Conservation (phyloP, 306 rosid genomes). For the Quillaja saponaria region DNA sequence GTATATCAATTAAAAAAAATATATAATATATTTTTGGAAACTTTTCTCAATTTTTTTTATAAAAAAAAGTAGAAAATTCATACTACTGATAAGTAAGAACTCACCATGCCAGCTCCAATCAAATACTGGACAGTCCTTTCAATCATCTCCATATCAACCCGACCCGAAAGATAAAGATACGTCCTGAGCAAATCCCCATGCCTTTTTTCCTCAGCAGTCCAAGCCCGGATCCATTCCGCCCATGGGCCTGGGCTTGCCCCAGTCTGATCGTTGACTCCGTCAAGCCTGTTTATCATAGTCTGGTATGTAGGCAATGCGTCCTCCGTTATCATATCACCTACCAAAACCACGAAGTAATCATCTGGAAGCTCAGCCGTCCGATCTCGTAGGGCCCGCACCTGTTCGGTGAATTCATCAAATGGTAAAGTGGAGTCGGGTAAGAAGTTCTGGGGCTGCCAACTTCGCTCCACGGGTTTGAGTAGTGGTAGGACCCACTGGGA, state of each 20-base stretch:
- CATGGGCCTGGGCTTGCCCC: constrained; percentile 66
- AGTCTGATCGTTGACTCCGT: constrained; percentile 60
- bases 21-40: too few species aligned
- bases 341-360: constrained; percentile 70
- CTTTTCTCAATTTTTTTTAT: too few species aligned
- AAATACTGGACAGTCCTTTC: constrained; percentile 70
- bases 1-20: too few species aligned
- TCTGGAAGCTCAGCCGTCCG: constrained; percentile 67
- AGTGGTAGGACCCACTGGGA: constrained; percentile 41
- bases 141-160: constrained; percentile 76
- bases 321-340: constrained; percentile 74
- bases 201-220: constrained; percentile 85
- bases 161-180: constrained; percentile 71
- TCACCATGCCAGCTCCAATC: constrained; percentile 76
- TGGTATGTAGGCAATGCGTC: constrained; percentile 89
- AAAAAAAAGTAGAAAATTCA: too few species aligned
- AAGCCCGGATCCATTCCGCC: constrained; percentile 78
- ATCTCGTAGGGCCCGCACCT: constrained; percentile 53
- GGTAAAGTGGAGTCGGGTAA: constrained; percentile 55
- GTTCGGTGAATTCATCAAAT: constrained; percentile 46
- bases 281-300: constrained; percentile 63
- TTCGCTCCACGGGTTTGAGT: constrained; percentile 61
- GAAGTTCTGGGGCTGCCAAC: constrained; percentile 70
- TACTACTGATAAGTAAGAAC: too few species aligned
- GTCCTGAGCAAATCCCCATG: constrained; percentile 77